Evolutionary conservation across 306 rosid genomes (phyloP), one percentile per base, ranked within the genome.

Genomic region (Cyamopsis tetragonoloba): DNA sequence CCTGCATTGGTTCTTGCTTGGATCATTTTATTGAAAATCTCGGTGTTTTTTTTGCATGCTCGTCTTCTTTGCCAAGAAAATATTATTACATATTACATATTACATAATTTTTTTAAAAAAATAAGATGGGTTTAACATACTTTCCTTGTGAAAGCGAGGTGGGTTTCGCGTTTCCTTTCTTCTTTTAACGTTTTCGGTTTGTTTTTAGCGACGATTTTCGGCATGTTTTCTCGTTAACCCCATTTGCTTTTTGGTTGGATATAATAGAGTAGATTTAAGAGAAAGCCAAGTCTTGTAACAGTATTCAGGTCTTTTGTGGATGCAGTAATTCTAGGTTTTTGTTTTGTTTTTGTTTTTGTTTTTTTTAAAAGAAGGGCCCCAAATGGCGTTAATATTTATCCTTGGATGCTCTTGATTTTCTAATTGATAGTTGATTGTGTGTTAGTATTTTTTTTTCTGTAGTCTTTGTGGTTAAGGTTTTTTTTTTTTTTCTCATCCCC

Each of bases 1-100:
- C 30, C 59, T 30, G 49, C 81, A 64, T 71, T 64, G 55, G 1
- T 50, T 60, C 31, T 57, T 49, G 4, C 12, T 9, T 68, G 14
- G 2, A 3, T 55, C 32, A 51, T 62, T 70, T 12, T 19, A 4
- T 31, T 7, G 19, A 34, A 38, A 67, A 50, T 3, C 9, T 28
- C 23, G 14, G 67, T 22, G 14, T 7, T 11, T 18, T 1, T 19
- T 50, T 8, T 51, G 30, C 39, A 13, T 30, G 31, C 2, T 67
- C 24, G 1, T 18, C 12, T 42, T 53, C 19, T 42, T 3, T 43
- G 6, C 11, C 12, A 42, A 27, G 27, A 46, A 15, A 17, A 6
- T 53, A 1, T n/a, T n/a, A n/a, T n/a, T n/a, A n/a, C n/a, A n/a
- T n/a, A n/a, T n/a, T n/a, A n/a, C n/a, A n/a, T n/a, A n/a, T n/a